A percentile compares a stretch with the other conserved stretches of the same genome.
These are phyloP conservation scores for Rhododendron henanense DNA, from an alignment of 148 eudicot genomes.

Conservation along the genomic window DNA sequence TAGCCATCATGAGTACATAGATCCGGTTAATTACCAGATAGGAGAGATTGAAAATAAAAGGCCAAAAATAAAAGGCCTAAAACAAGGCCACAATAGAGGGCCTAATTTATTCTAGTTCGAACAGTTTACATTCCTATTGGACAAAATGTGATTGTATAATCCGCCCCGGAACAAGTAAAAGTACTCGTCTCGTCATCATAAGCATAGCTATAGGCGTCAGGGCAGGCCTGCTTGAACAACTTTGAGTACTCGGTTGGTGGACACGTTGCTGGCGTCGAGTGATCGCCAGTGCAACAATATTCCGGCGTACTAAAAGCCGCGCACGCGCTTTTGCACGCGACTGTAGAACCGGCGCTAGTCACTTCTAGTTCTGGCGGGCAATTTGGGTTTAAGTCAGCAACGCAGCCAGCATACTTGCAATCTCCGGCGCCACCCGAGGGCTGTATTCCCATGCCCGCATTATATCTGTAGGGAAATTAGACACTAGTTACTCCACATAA, in stretches of 20 bases:
- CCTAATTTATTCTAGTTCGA: too few species aligned
- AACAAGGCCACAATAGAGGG: too few species aligned
- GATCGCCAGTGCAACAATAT: constrained; percentile 67
- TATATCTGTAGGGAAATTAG: constrained; percentile 1
- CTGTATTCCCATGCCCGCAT: constrained; percentile 47
- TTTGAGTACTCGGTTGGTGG: constrained; percentile 52
- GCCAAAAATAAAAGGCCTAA: too few species aligned
- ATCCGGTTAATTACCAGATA: too few species aligned
- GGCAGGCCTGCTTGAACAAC: constrained; percentile 75
- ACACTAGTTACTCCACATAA: too few species aligned
- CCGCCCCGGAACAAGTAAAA: constrained; percentile 66
- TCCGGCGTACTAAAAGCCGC: constrained; percentile 51
- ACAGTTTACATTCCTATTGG: constrained; percentile 11
- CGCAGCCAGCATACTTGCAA: constrained; percentile 67
- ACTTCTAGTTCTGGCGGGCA: constrained; percentile 61
- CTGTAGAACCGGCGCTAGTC: constrained; percentile 28
- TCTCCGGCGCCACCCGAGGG: constrained; percentile 43
- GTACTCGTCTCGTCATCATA: constrained; percentile 82
- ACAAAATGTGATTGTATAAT: constrained; percentile 75
- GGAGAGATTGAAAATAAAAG: too few species aligned
- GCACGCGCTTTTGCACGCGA: constrained; percentile 69
- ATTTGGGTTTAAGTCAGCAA: constrained; percentile 42
- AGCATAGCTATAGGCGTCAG: constrained; percentile 74
- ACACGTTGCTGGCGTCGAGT: constrained; percentile 55
- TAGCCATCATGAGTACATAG: too few species aligned